A percentile compares a stretch with the other conserved stretches of the same genome.
Conservation (phyloP, 192 early-diverging fungal species). For the Coemansia sp. region DNA sequence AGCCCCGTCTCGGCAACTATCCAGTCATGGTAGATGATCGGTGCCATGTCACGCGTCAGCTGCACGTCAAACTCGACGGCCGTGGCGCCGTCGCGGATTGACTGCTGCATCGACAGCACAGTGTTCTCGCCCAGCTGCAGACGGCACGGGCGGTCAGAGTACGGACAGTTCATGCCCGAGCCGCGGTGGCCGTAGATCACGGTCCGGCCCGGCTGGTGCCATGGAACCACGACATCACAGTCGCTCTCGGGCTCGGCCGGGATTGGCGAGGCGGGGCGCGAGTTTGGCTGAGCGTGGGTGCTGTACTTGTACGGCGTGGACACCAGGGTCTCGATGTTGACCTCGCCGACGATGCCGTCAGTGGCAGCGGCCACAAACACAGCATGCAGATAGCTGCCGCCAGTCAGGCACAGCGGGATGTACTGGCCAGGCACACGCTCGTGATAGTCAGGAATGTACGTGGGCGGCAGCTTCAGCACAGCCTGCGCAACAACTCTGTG, state of each 20-base stretch:
- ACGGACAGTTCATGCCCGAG: slow-evolving; percentile 71
- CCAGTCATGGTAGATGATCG: slow-evolving; percentile 95
- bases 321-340: slow-evolving; percentile 34
- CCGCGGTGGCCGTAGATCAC: slow-evolving; percentile 87
- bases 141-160: slow-evolving; percentile 45
- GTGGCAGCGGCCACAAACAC: slow-evolving; percentile 25
- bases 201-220: slow-evolving; percentile 31
- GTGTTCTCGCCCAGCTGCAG: slow-evolving; percentile 94
- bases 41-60: slow-evolving; percentile 81
- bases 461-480: slow-evolving; percentile 30
- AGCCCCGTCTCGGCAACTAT: slow-evolving; percentile 69
- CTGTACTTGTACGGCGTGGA: slow-evolving; percentile 30
- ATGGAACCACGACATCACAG: background rate
- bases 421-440: slow-evolving; percentile 30
- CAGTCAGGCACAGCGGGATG: slow-evolving; percentile 27
- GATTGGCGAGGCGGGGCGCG: background rate
- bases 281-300: background rate
- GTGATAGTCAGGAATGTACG: slow-evolving; percentile 20
- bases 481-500: slow-evolving; percentile 37
- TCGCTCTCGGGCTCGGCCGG: background rate
- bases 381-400: slow-evolving; percentile 34
- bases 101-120: slow-evolving; percentile 77
- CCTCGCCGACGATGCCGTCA: slow-evolving; percentile 29
- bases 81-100: slow-evolving; percentile 76
- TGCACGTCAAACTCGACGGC: slow-evolving; percentile 97